These are phyloP conservation scores for Postia placenta DNA, from an alignment of 768 basidiomycete species.

Conservation along the genomic window DNA sequence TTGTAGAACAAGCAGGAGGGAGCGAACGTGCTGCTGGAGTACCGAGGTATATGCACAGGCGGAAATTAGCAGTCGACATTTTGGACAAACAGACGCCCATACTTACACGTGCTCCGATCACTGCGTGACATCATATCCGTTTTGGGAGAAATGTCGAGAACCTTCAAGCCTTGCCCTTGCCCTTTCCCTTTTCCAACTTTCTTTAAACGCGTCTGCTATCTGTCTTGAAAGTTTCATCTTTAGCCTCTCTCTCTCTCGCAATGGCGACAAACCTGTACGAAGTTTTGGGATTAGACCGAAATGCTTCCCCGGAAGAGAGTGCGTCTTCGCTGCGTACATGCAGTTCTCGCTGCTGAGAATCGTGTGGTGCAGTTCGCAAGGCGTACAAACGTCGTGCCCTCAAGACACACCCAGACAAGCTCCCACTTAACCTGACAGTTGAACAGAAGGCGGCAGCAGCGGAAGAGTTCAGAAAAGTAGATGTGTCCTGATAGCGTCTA, in stretches of 20 bases:
- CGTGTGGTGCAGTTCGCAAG: conserved; percentile 50
- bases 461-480: conserved; percentile 46
- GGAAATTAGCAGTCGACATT: too few relatives aligned
- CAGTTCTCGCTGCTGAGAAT: too few relatives aligned
- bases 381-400: conserved; percentile 74
- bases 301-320: conserved; percentile 64
- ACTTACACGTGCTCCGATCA: too few relatives aligned
- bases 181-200: background rate
- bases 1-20: background rate
- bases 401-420: conserved; percentile 71
- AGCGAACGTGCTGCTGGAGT: too few relatives aligned
- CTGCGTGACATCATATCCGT: too few relatives aligned
- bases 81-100: too few relatives aligned
- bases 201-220: too few relatives aligned
- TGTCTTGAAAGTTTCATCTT: too few relatives aligned
- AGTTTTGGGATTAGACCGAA: conserved; percentile 42
- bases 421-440: conserved; percentile 47
- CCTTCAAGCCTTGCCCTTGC: background rate
- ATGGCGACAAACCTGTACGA: conserved; percentile 45
- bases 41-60: too few relatives aligned
- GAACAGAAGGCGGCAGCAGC: conserved; percentile 56
- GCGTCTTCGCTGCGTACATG: conserved; percentile 19
- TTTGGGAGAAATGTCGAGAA: too few relatives aligned
- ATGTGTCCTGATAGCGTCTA: conserved; percentile 16
- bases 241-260: background rate